phyloP scores from a whole-genome alignment of 1,139 yeast species.

The Kodamaea sp. region DNA sequence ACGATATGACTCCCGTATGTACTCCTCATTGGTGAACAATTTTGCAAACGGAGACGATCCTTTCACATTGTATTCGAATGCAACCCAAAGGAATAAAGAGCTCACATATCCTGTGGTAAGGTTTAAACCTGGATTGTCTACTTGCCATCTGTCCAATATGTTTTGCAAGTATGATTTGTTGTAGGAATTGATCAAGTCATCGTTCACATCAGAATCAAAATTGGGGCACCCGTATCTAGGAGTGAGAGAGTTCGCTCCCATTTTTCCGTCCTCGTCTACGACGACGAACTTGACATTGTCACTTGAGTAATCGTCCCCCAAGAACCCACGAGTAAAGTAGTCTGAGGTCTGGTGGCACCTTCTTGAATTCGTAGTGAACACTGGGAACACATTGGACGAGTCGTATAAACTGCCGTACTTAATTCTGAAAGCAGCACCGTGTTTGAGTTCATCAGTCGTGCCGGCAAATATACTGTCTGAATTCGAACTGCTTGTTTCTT shows the following conservation, averaged over 20 bases:
- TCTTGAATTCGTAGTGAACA: conserved; percentile 19
- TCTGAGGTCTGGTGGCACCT: conserved; percentile 18
- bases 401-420: conserved; percentile 19
- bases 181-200: conserved; percentile 19
- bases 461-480: conserved; percentile 30
- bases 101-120: conserved; percentile 41
- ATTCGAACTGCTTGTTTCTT: conserved; percentile 32
- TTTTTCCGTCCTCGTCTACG: conserved; percentile 17
- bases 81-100: conserved; percentile 46
- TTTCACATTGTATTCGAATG: conserved; percentile 51
- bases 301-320: conserved; percentile 25
- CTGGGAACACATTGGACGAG: conserved; percentile 15
- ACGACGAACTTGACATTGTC: conserved; percentile 9
- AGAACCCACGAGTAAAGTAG: conserved; percentile 24
- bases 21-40: conserved; percentile 52
- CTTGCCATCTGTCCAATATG: conserved; percentile 40
- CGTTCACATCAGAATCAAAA: conserved; percentile 22
- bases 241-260: conserved; percentile 20
- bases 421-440: conserved; percentile 18
- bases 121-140: conserved; percentile 42
- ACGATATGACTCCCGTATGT: conserved; percentile 42
- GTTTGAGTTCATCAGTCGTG: conserved; percentile 17
- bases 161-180: conserved; percentile 25
- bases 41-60: conserved; percentile 52
- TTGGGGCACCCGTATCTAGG: conserved; percentile 28